Conservation (phyloP, 805 yeast species). For the Spathaspora hagerdaliae region DNA sequence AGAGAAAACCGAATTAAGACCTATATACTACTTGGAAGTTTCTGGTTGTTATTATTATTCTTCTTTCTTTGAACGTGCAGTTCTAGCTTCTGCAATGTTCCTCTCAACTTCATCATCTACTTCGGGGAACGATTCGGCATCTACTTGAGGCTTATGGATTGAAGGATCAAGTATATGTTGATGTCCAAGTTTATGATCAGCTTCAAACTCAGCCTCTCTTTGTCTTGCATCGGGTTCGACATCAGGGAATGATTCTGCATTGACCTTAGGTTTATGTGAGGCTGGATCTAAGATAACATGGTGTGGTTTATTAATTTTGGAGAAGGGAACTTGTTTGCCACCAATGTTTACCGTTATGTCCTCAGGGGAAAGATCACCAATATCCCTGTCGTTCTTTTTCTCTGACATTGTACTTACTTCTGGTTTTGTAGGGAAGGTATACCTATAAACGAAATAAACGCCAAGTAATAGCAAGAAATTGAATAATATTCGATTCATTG, state of each 20-base stretch:
- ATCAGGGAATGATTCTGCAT: conserved; percentile 25
- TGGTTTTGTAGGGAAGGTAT: background rate
- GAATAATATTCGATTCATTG: conserved; percentile 6
- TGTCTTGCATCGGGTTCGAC: conserved; percentile 29
- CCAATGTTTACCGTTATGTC: conserved; percentile 28
- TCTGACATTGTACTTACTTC: conserved; percentile 1
- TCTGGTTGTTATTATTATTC: background rate
- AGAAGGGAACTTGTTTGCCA: conserved; percentile 35
- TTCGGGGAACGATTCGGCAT: conserved; percentile 25
- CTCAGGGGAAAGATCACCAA: conserved; percentile 12
- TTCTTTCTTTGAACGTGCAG: background rate
- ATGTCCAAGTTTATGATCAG: background rate
- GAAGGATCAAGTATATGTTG: conserved; percentile 1
- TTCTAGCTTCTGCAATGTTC: conserved; percentile 15
- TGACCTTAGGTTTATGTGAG: conserved; percentile 16
- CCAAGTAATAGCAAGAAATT: conserved; percentile 1
- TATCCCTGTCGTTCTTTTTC: conserved; percentile 8
- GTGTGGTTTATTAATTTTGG: conserved; percentile 37
- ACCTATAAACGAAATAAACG: conserved; percentile 3
- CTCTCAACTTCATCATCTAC: conserved; percentile 28
- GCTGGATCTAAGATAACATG: conserved; percentile 15
- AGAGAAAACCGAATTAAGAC: too few species aligned
- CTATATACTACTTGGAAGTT: too few species aligned
- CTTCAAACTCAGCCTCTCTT: conserved; percentile 15
- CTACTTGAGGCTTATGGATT: conserved; percentile 17